Conservation (phyloP, 257 asterid genomes). For the Solanum verrucosum region DNA sequence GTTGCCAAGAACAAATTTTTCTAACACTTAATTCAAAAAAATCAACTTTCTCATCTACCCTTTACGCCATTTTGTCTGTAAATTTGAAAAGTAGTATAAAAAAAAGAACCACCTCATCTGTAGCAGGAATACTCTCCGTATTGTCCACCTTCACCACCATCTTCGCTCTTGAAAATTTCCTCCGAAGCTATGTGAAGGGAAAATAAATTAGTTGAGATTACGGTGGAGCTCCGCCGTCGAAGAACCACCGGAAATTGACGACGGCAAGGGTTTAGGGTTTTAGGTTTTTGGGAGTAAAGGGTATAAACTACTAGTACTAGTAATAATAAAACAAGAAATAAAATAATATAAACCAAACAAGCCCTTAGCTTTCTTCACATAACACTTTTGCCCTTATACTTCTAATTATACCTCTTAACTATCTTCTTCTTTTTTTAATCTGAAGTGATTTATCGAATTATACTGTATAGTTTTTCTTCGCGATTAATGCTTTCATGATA, state of each 20-base stretch:
- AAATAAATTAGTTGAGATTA: background rate
- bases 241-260: background rate
- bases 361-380: background rate
- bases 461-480: background rate
- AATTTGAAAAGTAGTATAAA: background rate
- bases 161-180: background rate
- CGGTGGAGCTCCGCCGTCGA: background rate
- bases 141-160: background rate
- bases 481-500: background rate
- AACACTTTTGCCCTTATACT: background rate
- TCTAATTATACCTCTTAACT: background rate
- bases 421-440: background rate
- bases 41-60: background rate
- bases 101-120: background rate
- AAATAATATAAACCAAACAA: background rate
- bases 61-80: background rate
- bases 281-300: background rate
- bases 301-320: background rate
- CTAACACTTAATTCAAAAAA: background rate
- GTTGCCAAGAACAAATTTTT: background rate
- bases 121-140: background rate
- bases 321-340: background rate
- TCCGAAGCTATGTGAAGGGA: background rate
- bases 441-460: background rate
- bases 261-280: background rate